These are phyloP conservation scores for Chlorella sp. DNA, from an alignment of 139 green algal species.

Conservation along the genomic window DNA sequence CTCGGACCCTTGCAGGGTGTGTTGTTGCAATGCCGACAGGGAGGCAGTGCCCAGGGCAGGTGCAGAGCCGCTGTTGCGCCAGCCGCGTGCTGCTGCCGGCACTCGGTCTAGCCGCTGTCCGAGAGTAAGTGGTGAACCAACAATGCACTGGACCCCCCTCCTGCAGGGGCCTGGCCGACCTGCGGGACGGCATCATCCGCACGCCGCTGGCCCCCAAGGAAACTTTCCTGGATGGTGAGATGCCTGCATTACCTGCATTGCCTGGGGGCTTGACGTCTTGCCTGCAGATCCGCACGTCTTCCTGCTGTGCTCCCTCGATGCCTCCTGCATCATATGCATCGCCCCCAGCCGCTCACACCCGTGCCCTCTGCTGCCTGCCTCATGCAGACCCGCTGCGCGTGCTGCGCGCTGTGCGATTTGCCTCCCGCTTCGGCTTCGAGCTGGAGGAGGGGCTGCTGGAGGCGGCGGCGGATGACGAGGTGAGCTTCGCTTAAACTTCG, in stretches of 20 bases:
- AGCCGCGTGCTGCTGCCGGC: too few species aligned
- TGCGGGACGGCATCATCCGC: slow-evolving; percentile 87
- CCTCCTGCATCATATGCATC: too few species aligned
- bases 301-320: too few species aligned
- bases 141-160: too few species aligned
- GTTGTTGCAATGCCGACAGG: too few species aligned
- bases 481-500: slow-evolving; percentile 43
- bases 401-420: slow-evolving; percentile 91
- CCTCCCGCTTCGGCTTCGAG: slow-evolving; percentile 87
- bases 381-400: slow-evolving; percentile 91
- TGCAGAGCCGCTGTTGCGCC: slow-evolving; percentile 1
- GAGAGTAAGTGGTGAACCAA: too few species aligned
- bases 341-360: too few species aligned
- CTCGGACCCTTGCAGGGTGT: too few species aligned
- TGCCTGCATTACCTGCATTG: not conserved
- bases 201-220: slow-evolving; percentile 89
- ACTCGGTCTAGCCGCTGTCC: too few species aligned
- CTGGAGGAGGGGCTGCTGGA: slow-evolving; percentile 81
- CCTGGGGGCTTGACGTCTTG: too few species aligned
- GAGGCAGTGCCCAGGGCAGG: too few species aligned
- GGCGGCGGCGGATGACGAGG: slow-evolving; percentile 78
- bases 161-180: slow-evolving; percentile 81
- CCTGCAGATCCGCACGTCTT: too few species aligned
- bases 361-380: not conserved
- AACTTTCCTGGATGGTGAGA: slow-evolving; percentile 93